Evolutionary conservation across 345 rosid species (phyloP), one percentile per base, ranked within the genome.

Genomic region (Aegle marmelos): DNA sequence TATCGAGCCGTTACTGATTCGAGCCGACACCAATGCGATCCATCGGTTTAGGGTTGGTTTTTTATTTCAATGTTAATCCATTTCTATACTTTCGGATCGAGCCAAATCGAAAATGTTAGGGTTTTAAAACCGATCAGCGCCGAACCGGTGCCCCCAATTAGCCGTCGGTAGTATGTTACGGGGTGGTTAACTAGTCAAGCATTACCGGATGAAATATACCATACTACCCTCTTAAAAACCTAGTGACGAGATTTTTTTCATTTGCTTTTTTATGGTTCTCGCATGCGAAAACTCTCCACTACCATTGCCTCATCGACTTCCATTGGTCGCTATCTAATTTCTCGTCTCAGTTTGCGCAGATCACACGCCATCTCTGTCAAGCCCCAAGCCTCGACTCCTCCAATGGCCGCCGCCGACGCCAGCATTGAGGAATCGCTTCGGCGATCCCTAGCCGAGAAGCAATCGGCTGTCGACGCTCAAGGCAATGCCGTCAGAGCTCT

Each of bases 401-500:
- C 85, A 7, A 93, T 91, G 98, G 97, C 78, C 57, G n/a, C 89
- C 4, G 36, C 86, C 24, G 31, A 34, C 74, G 94, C 89, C 6
- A 34, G 85, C 33, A 63, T 34, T 74, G 95, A 93, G 79, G 90
- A 89, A 59, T 87, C 93, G 7, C 92, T 95, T 73, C 94, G 97
- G 76, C 82, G 75, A 63, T 78, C 88, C 4, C 81, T 95, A 1
- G 79, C 90, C 24, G 90, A 87, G 65, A 90, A 85, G 89, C 93
- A 84, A 63, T 82, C 94, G 16, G 86, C 93, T 50, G 86, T 92
- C 62, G 98, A 93, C 25, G 79, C 90, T 58, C 95, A 90, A 7
- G 99, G 97, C 27, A 88, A 86, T 81, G 87, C 89, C 41, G 93
- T 95, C 34, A 91, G 97, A 24, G 88, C 92, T 7, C 88, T 95